Conservation (phyloP, 306 rosid species). For the Mucuna pruriens region DNA sequence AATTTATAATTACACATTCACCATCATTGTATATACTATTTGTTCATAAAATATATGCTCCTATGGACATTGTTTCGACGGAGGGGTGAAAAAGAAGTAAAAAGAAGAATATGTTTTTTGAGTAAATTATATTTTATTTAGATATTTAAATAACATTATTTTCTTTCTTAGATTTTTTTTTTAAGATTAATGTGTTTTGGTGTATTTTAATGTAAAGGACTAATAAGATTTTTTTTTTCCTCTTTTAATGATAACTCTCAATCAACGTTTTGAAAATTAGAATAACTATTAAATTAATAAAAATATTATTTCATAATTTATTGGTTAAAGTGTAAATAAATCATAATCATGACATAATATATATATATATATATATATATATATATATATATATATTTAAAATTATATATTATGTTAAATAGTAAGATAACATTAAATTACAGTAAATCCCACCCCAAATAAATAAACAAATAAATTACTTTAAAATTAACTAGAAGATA, state of each 20-base stretch:
- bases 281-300: neutral
- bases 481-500: neutral
- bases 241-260: neutral
- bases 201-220: too few relatives aligned
- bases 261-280: neutral
- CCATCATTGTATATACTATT: too few relatives aligned
- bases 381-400: too few relatives aligned
- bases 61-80: neutral
- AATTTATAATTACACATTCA: too few relatives aligned
- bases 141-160: too few relatives aligned
- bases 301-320: neutral
- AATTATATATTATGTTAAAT: neutral
- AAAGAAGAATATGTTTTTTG: neutral
- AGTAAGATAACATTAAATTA: neutral
- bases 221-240: neutral
- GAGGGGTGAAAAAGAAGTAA: neutral
- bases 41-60: too few relatives aligned
- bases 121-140: neutral
- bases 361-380: too few relatives aligned
- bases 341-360: neutral
- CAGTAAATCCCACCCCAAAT: too few relatives aligned
- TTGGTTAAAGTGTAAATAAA: neutral
- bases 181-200: too few relatives aligned
- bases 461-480: too few relatives aligned
- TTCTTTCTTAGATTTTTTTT: too few relatives aligned